These are phyloP conservation scores for Cyclaneusma minus DNA, from an alignment of 2,329 filamentous ascomycete species.

Conservation along the genomic window DNA sequence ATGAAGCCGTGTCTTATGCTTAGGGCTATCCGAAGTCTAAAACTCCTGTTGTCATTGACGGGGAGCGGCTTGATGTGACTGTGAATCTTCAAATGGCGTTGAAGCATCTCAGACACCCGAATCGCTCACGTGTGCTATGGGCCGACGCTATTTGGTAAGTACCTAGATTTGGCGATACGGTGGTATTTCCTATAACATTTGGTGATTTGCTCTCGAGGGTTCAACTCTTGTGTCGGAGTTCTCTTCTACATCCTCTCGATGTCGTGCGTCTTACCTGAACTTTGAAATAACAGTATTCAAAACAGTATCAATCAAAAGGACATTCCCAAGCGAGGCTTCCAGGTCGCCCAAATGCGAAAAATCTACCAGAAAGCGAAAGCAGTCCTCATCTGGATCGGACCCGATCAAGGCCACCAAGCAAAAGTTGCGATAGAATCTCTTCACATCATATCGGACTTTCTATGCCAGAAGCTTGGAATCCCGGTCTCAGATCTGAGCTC, in stretches of 20 bases:
- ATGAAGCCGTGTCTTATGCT: constrained; percentile 15
- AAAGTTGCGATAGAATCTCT: constrained; percentile 4
- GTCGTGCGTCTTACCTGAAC: not conserved
- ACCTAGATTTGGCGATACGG: not conserved
- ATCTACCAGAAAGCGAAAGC: constrained; percentile 14
- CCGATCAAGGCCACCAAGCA: constrained; percentile 6
- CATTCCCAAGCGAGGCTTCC: constrained; percentile 10
- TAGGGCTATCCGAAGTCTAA: constrained; percentile 11
- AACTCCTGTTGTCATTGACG: constrained; percentile 7
- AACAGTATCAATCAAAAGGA: constrained; percentile 14
- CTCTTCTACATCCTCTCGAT: constrained; percentile 1
- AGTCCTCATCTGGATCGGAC: constrained; percentile 16
- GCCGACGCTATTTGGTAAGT: constrained; percentile 9
- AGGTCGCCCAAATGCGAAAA: constrained; percentile 15
- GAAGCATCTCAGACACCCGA: constrained; percentile 8
- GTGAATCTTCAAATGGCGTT: constrained; percentile 9
- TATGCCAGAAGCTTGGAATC: constrained; percentile 7
- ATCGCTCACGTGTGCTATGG: constrained; percentile 10
- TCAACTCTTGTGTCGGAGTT: constrained; percentile 1
- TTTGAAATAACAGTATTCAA: not conserved
- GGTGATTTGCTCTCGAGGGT: not conserved
- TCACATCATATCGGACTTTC: constrained; percentile 5
- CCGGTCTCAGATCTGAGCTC: constrained; percentile 5
- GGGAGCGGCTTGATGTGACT: constrained; percentile 8
- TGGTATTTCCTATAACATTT: not conserved